phyloP scores from a whole-genome alignment of 2,329 filamentous ascomycete species.

The Cercospora citrullina region DNA sequence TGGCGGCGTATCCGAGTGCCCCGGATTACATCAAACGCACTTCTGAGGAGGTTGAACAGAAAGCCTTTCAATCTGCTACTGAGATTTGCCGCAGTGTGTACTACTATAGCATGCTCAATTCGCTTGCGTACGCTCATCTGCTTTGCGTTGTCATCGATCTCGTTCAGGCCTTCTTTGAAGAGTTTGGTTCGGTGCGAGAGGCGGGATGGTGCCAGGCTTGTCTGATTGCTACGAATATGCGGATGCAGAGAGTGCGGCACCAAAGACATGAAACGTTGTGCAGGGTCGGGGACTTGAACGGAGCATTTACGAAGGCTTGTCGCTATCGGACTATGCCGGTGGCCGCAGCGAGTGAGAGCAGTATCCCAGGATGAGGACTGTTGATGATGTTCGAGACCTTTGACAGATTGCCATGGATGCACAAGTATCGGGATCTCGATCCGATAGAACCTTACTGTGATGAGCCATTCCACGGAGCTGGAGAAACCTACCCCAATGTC shows the following conservation, averaged over 20 bases:
- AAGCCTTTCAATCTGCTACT: slow-evolving; percentile 23
- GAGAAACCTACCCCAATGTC: not conserved
- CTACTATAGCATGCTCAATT: slow-evolving; percentile 20
- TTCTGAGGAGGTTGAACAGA: slow-evolving; percentile 35
- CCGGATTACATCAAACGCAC: slow-evolving; percentile 4
- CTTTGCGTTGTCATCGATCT: slow-evolving; percentile 18
- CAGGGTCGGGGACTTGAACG: slow-evolving; percentile 14
- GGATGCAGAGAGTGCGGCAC: slow-evolving; percentile 9
- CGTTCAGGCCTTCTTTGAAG: slow-evolving; percentile 16
- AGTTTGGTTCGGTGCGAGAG: slow-evolving; percentile 14
- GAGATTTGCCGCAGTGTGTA: slow-evolving; percentile 20
- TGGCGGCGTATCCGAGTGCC: slow-evolving; percentile 8
- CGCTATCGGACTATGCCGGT: slow-evolving; percentile 15
- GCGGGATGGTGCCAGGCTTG: slow-evolving; percentile 20
- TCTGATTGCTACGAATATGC: slow-evolving; percentile 17
- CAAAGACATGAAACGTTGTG: slow-evolving; percentile 11
- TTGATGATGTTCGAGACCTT: not conserved
- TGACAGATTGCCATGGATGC: not conserved
- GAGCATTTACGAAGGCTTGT: slow-evolving; percentile 16
- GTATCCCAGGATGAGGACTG: not conserved
- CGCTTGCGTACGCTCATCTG: slow-evolving; percentile 15
- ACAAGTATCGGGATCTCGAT: not conserved
- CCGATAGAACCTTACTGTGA: not conserved
- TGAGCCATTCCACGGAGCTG: not conserved
- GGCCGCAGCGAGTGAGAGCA: not conserved